Evolutionary conservation across 371 early-diverging fungal genomes (phyloP), one percentile per base, ranked within the genome.

Genomic region (Mortierella sp.): DNA sequence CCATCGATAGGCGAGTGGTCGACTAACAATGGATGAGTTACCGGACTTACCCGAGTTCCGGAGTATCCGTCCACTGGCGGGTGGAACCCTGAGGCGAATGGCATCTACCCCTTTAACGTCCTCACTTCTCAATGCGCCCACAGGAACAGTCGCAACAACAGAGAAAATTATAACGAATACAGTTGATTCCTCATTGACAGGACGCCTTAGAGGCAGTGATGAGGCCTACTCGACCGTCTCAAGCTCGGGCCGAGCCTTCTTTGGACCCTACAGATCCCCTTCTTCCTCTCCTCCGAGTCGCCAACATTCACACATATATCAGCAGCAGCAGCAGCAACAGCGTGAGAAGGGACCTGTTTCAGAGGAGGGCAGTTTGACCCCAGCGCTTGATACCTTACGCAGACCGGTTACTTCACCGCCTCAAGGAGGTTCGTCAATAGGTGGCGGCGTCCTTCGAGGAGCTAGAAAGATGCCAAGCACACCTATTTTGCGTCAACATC

Each of bases 11-110:
- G 76, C 76, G 11, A 75, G 76, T 30, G 61, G 50, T 15, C 50
- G 76, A 14, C 44, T 75, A 19, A 68, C 76, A 11, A 75, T 75
- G 76, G 69, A 69, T 6, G 76, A 75, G 15, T 52, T 75, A 2
- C 76, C 76, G 12, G 76, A 75, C 46, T 34, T 75, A 3, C 69
- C 69, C 24, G 76, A 75, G 44, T 75, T 75, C 37, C 55, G 64
- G n/a, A 50, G 21, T 24, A 60, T 54, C 17, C 49, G 63, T 23
- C 32, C 62, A 0, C 21, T 41, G 5, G 26, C 32, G 2, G 55
- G 66, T n/a, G 62, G 72, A 5, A 62, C 55, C 9, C 48, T 72
- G 27, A 66, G 44, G 47, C 67, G 73, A 3, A 72, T 72, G 67
- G 53, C 63, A 0, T 72, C 73, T 7, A 72, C 73, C 1, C 73